Evolutionary conservation across 148 eudicot genomes (phyloP).

Genomic region (Rhododendron henanense): DNA sequence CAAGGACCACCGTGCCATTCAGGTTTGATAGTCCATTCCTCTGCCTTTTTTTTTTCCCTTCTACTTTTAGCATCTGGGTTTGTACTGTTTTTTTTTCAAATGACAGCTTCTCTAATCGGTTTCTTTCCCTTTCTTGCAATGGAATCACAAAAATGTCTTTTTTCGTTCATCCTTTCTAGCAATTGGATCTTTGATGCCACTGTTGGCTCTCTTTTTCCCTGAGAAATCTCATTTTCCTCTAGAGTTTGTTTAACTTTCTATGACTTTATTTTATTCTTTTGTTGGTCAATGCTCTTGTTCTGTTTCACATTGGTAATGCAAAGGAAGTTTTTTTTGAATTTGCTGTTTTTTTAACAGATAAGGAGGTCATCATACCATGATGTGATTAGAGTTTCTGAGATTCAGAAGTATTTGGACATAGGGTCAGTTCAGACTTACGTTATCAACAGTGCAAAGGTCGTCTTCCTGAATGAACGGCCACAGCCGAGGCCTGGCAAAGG

Average conservation of each 20-base stretch:
- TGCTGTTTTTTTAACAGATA: slow-evolving; percentile 40
- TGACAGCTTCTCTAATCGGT: background rate
- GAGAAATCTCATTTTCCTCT: background rate
- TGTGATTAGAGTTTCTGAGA: slow-evolving; percentile 82
- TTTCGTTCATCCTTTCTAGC: background rate
- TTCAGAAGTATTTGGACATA: slow-evolving; percentile 78
- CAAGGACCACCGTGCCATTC: slow-evolving; percentile 70
- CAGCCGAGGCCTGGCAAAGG: slow-evolving; percentile 96
- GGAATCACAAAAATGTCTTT: background rate
- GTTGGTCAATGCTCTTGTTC: background rate
- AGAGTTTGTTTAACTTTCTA: background rate
- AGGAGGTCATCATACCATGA: slow-evolving; percentile 94
- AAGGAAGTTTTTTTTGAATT: background rate
- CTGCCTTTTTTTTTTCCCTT: background rate
- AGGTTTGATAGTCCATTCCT: slow-evolving; percentile 34
- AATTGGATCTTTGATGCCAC: slow-evolving; percentile 9
- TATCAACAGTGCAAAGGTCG: slow-evolving; percentile 87
- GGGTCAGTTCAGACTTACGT: slow-evolving; percentile 77
- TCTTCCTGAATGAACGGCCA: slow-evolving; percentile 83
- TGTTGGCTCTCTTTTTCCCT: background rate
- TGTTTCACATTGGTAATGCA: background rate
- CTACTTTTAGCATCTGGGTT: slow-evolving; percentile 8
- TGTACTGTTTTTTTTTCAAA: background rate
- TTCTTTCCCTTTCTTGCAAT: background rate
- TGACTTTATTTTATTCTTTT: background rate